phyloP scores from a whole-genome alignment of 2,329 filamentous ascomycete genomes.

The Leptographium galeiforme region DNA sequence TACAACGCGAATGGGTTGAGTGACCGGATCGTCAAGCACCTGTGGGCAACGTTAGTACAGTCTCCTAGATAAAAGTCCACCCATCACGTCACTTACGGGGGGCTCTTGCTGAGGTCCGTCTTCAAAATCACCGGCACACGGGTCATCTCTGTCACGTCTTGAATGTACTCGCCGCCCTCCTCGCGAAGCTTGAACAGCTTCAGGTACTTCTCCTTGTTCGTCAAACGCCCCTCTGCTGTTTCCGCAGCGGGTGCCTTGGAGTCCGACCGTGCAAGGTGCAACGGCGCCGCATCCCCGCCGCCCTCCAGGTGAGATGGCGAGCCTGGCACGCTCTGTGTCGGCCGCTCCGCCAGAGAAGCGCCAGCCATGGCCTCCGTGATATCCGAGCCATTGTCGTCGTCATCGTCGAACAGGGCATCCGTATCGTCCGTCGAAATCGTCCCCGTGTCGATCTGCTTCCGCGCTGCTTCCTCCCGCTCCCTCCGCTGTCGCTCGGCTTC shows the following conservation, averaged over 20 bases:
- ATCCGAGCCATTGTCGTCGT: constrained; percentile 77
- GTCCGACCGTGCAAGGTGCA: constrained; percentile 85
- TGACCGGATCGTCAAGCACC: constrained; percentile 72
- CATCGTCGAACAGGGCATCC: constrained; percentile 90
- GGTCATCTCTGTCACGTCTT: constrained; percentile 97
- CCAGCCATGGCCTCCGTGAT: constrained; percentile 84
- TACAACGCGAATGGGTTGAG: constrained; percentile 63
- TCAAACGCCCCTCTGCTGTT: constrained; percentile 64
- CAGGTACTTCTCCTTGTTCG: constrained; percentile 92
- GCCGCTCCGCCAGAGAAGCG: constrained; percentile 76
- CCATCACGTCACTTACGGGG: constrained; percentile 62
- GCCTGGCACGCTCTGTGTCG: constrained; percentile 88
- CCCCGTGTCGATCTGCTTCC: constrained; percentile 87
- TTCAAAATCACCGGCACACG: constrained; percentile 95
- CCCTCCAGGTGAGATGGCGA: constrained; percentile 70
- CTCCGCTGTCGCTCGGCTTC: constrained; percentile 68
- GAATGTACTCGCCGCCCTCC: constrained; percentile 89
- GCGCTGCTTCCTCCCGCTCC: constrained; percentile 80
- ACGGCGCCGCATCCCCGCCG: constrained; percentile 41
- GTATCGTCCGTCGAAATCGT: constrained; percentile 89
- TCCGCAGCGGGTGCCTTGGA: constrained; percentile 73
- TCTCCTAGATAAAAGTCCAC: too few relatives aligned
- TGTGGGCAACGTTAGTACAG: constrained; percentile 18
- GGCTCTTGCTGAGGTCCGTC: constrained; percentile 96
- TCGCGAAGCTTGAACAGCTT: constrained; percentile 81